Base-by-base conservation (phyloP, 345 rosid genomes). In the Aethionema arabicum region DNA sequence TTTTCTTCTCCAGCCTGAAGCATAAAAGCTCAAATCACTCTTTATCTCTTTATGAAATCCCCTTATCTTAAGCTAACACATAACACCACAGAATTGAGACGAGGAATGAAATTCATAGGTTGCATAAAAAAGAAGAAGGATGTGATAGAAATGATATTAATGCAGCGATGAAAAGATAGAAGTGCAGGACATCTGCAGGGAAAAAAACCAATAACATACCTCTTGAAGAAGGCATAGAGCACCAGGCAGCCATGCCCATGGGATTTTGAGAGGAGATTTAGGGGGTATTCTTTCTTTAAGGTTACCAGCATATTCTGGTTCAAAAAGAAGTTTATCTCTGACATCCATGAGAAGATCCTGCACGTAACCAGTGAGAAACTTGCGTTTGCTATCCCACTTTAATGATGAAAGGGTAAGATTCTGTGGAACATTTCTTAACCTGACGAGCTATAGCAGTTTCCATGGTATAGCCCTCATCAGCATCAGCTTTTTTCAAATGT, bases 141-240 rank as follows among this genome's bases (percentile, higher is more conserved):
- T 29, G 30, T 8, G 36, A 32, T 11, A 56, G 41, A 32, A 41
- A 50, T 48, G 38, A 41, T n/a, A 21, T 1, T 2, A 63, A 27
- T 6, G 69, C 40, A 41, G 50, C 7, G 6, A 45, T 5, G 12
- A 33, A 13, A 63, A 27, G 47, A 47, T 48, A 52, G n/a, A 38
- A 46, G 48, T 35, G 31, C 15, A 49, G 32, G 45, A 65, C 31
- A 52, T 51, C 27, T 10, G 13, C 49, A 44, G 67, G 56, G 33
- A 10, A 1, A 65, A 42, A 45, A 5, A 15, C 21, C 52, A 61
- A 47, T 31, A 38, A 45, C 4, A 55, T 52, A 93, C 99, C 97
- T 93, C 99, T 80, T 90, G 97, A 72, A 90, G 97, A 42, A 93
- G 86, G 76, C 95, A 84, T 53, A 93, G 86, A 57, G 96, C 99